Evolutionary conservation across 2,329 filamentous ascomycete species (phyloP).

Genomic region (Paecilomyces sp.): DNA sequence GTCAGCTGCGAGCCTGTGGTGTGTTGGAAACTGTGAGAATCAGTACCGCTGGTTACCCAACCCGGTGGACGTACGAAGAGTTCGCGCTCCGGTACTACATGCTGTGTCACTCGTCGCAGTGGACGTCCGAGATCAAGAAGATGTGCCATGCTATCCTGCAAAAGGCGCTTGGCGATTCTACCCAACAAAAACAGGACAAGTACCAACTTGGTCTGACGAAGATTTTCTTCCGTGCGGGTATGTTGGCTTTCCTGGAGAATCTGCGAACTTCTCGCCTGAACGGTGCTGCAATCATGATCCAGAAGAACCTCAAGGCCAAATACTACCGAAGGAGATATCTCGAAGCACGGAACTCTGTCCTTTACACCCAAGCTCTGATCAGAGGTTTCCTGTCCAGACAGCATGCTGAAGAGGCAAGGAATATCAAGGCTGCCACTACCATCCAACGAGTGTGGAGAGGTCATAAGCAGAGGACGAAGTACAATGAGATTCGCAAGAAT

Average conservation of each 20-base stretch:
- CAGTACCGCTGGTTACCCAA: slow-evolving; percentile 94
- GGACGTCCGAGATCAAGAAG: slow-evolving; percentile 87
- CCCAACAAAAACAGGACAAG: slow-evolving; percentile 72
- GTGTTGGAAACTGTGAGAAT: slow-evolving; percentile 97
- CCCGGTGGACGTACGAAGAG: slow-evolving; percentile 97
- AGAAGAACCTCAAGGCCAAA: slow-evolving; percentile 94
- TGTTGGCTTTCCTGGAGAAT: slow-evolving; percentile 97
- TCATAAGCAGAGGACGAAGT: slow-evolving; percentile 78
- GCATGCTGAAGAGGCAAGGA: slow-evolving; percentile 71
- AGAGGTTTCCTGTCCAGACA: slow-evolving; percentile 73
- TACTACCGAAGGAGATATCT: slow-evolving; percentile 91
- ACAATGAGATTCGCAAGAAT: slow-evolving; percentile 70
- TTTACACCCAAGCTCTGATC: slow-evolving; percentile 69
- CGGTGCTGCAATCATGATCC: slow-evolving; percentile 92
- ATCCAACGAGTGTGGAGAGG: slow-evolving; percentile 96
- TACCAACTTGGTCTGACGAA: slow-evolving; percentile 97
- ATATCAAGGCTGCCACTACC: slow-evolving; percentile 78
- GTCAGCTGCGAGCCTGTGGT: slow-evolving; percentile 94
- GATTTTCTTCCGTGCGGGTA: slow-evolving; percentile 98
- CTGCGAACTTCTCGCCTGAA: slow-evolving; percentile 84
- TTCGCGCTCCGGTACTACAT: slow-evolving; percentile 98
- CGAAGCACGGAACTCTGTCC: slow-evolving; percentile 73
- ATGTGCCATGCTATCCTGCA: slow-evolving; percentile 91
- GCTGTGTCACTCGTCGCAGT: slow-evolving; percentile 80
- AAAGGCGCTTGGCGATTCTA: slow-evolving; percentile 76